Evolutionary conservation across 2,329 filamentous ascomycete species (phyloP), one percentile per base, ranked within the genome.

Genomic region (Gaeumannomyces sp.): DNA sequence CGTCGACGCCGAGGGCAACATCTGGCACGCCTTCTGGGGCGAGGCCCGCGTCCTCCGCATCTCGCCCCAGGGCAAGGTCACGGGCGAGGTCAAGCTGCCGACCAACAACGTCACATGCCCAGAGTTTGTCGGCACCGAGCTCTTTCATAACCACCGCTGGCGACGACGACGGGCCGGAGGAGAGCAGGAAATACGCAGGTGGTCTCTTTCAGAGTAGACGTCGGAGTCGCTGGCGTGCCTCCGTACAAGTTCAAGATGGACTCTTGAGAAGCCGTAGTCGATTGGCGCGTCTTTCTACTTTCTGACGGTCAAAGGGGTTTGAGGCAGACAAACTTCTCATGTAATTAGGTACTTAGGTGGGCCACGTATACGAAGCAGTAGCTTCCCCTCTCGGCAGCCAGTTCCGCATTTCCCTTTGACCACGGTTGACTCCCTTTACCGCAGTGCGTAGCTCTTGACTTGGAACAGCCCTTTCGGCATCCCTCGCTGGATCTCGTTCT

Each of bases 1-100:
- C 67, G 85, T 96, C 71, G 93, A 97, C 73, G 84, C 83, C 59
- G 86, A 96, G 64, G 93, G 92, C n/a, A 89, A 90, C 78, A 82
- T 97, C 71, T 97, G 94, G 93, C 88, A 90, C 67, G 91, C 92
- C 10, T 81, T 95, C n/a, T 95, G 92, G 73, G 92, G 92, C 64
- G 90, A 89, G 67, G 81, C 85, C 66, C 85, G 86, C 66, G 91
- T 97, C 29, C 78, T 96, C 69, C 86, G 90, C 74, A 89, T 97
- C 72, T 86, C 84, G 61, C 85, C 87, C 5, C 28, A 31, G 11
- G 92, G 92, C 3, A 79, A 87, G 71, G 77, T 96, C 35, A 80
- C 93, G 6, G 92, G 91, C 8, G 85, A 92, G 77, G 82, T 97
- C 68, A 82, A 79, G 64, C 79, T 96, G 68, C 92, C 93, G 5